Conservation (phyloP, 148 eudicot genomes). For the Nyssa sinensis region DNA sequence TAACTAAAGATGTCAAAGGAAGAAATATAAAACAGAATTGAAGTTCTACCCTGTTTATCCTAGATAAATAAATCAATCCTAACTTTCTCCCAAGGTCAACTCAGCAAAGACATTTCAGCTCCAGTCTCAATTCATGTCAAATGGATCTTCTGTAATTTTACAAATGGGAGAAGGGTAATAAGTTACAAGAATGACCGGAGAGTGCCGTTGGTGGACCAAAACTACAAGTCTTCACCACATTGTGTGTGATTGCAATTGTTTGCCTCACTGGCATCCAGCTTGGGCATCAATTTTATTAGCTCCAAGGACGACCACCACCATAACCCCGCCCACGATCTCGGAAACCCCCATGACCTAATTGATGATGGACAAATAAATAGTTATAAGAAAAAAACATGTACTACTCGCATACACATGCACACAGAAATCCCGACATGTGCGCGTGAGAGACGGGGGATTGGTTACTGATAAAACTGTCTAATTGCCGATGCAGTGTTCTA, state of each 20-base stretch:
- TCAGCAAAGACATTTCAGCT: no score
- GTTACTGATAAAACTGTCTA: no score
- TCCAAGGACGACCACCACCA: slow-evolving; percentile 75
- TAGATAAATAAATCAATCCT: background rate
- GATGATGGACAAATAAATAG: background rate
- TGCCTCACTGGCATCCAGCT: background rate
- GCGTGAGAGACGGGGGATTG: no score
- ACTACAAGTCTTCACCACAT: background rate
- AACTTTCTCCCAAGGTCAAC: background rate
- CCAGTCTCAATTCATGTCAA: background rate
- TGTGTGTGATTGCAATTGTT: background rate
- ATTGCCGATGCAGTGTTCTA: no score
- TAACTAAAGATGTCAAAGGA: background rate
- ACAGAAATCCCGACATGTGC: no score
- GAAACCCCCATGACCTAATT: slow-evolving; percentile 51
- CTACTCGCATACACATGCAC: no score
- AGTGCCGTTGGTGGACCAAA: background rate
- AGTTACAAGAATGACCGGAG: background rate
- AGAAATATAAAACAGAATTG: background rate
- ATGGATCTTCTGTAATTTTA: background rate
- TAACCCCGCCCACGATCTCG: slow-evolving; percentile 90
- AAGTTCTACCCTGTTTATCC: background rate
- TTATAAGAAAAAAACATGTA: background rate
- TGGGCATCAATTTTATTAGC: slow-evolving; percentile 22
- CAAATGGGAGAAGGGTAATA: background rate